A percentile compares a stretch with the other conserved stretches of the same genome.
Conservation (phyloP, 306 rosid species). For the Pterocarpus santalinus region DNA sequence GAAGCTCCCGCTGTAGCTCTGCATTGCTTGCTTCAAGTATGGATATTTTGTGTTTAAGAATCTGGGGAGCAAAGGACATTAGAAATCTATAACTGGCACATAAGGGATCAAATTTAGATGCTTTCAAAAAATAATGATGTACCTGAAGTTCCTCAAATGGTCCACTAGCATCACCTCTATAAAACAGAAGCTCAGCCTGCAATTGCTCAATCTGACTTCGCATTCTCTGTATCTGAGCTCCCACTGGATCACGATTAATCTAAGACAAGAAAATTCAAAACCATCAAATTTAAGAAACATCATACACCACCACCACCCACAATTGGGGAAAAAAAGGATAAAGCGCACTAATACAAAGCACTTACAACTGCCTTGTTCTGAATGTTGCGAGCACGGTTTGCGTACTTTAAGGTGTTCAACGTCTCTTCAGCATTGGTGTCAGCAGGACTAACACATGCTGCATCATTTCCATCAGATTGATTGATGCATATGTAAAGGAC, state of each 20-base stretch:
- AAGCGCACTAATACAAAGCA: slow-evolving; percentile 15
- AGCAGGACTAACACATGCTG: slow-evolving; percentile 99
- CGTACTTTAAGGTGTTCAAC: slow-evolving; percentile 93
- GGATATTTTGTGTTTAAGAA: slow-evolving; percentile 87
- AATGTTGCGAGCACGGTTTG: slow-evolving; percentile 98
- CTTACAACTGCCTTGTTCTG: slow-evolving; percentile 98
- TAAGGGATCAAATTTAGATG: slow-evolving; percentile 29
- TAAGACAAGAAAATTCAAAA: slow-evolving; percentile 43
- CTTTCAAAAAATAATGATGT: not conserved
- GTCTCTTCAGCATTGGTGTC: slow-evolving; percentile 99
- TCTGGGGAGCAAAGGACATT: slow-evolving; percentile 54
- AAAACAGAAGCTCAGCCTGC: slow-evolving; percentile 85
- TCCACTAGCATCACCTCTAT: slow-evolving; percentile 71
- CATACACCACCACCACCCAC: not conserved
- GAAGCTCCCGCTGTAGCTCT: slow-evolving; percentile 78
- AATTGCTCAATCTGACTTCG: slow-evolving; percentile 92
- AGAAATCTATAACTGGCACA: slow-evolving; percentile 31
- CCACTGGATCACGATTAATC: slow-evolving; percentile 93
- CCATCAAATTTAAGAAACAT: slow-evolving; percentile 33
- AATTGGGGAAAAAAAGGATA: slow-evolving; percentile 15
- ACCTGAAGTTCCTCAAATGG: slow-evolving; percentile 96
- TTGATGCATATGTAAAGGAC: not conserved
- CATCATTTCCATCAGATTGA: slow-evolving; percentile 34
- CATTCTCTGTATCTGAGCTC: slow-evolving; percentile 82
- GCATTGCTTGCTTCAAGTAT: slow-evolving; percentile 90